Conservation (phyloP, 2,329 filamentous ascomycete genomes). For the Penicillium digitatum region DNA sequence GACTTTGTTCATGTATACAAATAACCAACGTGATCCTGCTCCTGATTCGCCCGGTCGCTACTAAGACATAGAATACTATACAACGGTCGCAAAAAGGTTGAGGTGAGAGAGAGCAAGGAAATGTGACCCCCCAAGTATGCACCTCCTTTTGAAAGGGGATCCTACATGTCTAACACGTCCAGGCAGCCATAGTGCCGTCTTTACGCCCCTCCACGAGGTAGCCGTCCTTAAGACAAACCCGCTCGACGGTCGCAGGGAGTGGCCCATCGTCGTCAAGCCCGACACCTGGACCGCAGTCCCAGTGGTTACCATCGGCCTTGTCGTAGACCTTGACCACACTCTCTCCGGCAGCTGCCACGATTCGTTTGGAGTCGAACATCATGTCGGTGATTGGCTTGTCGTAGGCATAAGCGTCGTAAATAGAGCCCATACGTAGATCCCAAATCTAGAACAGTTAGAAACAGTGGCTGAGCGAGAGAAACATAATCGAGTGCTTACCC, state of each 20-base stretch:
- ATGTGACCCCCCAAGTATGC: slow-evolving; percentile 7
- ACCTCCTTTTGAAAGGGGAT: neutral
- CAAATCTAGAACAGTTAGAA: slow-evolving; percentile 67
- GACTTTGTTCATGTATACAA: slow-evolving; percentile 10
- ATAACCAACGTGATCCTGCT: slow-evolving; percentile 8
- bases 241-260: slow-evolving; percentile 68
- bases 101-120: neutral
- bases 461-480: neutral
- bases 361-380: slow-evolving; percentile 92
- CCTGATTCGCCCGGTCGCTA: slow-evolving; percentile 11
- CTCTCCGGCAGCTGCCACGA: slow-evolving; percentile 85
- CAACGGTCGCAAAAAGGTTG: slow-evolving; percentile 15
- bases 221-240: slow-evolving; percentile 85
- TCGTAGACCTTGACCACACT: slow-evolving; percentile 97
- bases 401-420: slow-evolving; percentile 94
- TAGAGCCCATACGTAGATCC: slow-evolving; percentile 94
- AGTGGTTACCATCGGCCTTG: slow-evolving; percentile 91
- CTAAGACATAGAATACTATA: slow-evolving; percentile 26
- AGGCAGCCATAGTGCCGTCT: slow-evolving; percentile 85
- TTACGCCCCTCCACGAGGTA: slow-evolving; percentile 87
- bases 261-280: slow-evolving; percentile 61
- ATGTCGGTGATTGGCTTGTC: slow-evolving; percentile 87
- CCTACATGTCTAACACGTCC: slow-evolving; percentile 61
- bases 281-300: slow-evolving; percentile 88
- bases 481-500: slow-evolving; percentile 58